A percentile compares a stretch with the other conserved stretches of the same genome.
Evolutionary conservation across 257 asterid genomes (phyloP).

Genomic region (Solanum appendiculatum): DNA sequence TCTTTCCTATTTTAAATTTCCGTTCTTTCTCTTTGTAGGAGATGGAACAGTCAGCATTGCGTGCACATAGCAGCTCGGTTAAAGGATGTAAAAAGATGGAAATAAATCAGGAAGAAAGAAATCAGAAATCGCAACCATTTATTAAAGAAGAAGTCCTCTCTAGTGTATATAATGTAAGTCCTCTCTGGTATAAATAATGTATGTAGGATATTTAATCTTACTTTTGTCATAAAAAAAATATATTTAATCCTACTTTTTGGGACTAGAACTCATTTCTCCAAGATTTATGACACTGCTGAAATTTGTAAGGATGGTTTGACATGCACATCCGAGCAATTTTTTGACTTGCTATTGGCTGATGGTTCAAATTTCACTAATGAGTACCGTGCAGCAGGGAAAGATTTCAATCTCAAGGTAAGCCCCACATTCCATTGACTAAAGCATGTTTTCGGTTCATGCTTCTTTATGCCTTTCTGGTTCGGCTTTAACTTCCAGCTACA

Average conservation of each 20-base stretch:
- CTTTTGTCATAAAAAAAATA: too few species aligned
- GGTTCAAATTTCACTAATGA: slow-evolving; percentile 73
- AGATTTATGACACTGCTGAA: slow-evolving; percentile 3
- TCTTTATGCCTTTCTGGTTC: background rate
- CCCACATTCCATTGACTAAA: slow-evolving; percentile 26
- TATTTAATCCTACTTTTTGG: background rate
- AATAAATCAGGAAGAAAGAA: slow-evolving; percentile 38
- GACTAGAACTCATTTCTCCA: background rate
- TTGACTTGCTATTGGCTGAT: slow-evolving; percentile 60
- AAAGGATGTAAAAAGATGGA: slow-evolving; percentile 30
- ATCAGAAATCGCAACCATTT: slow-evolving; percentile 51
- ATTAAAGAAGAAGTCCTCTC: slow-evolving; percentile 78
- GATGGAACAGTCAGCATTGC: slow-evolving; percentile 69
- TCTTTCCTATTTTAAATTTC: background rate
- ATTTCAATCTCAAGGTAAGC: slow-evolving; percentile 72
- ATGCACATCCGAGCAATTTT: slow-evolving; percentile 79
- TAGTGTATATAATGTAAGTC: slow-evolving; percentile 56
- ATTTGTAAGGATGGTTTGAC: slow-evolving; percentile 66
- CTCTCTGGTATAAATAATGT: slow-evolving; percentile 52
- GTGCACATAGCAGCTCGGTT: slow-evolving; percentile 54
- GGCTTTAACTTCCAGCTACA: background rate
- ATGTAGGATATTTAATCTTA: slow-evolving; percentile 3
- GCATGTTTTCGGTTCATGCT: background rate
- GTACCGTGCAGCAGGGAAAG: slow-evolving; percentile 62
- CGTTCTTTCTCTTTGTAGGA: slow-evolving; percentile 35